Base-by-base conservation (phyloP, 768 basidiomycete genomes). In the Chalciporus pseudorubinellus region DNA sequence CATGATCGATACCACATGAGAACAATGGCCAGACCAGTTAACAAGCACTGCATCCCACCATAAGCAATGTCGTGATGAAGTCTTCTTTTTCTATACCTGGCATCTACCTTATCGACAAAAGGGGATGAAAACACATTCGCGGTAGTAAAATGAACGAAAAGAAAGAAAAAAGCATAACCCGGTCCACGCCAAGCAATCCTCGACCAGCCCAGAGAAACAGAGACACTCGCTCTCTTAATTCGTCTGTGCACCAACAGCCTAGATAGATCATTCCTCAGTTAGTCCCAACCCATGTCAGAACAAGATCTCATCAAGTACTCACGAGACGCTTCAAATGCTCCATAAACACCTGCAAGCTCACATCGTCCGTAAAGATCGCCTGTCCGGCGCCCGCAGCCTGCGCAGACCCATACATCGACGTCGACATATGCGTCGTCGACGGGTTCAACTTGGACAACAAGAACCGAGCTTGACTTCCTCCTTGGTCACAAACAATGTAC, bases 311-410 rank as follows among this genome's bases (percentile, higher is more conserved):
- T 3, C 14, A 48, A 24, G 8, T 45, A 74, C 85, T 64, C 60
- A 87, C 94, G 75, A 98, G 72, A 63, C 93, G 85, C 70, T 95
- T 97, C 71, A 98, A 74, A 74, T 95, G 91, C 64, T 97, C 95
- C 94, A 94, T 95, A 77, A 97, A 95, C 50, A 95, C 89, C 70
- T 95, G 92, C 72, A 98, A 80, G 67, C 92, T 97, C 56, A 98
- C 95, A 70, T 99, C 95, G 66, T 98, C 97, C 49, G 97, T 99
- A 70, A 98, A 97, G 70, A 99, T 98, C 14, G 93, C 91, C 70
- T 93, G 89, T 5, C 95, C 95, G 2, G 81, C 73, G 9, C 78
- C 78, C 10, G 81, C 81, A 18, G 80, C 79, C 13, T 83, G 77
- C 9, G 81, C 77, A 4, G 84, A 79, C n/a, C 92, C 92, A 69